Evolutionary conservation across 2,329 filamentous ascomycete species (phyloP), one percentile per base, ranked within the genome.

Genomic region (Myotisia sp.): DNA sequence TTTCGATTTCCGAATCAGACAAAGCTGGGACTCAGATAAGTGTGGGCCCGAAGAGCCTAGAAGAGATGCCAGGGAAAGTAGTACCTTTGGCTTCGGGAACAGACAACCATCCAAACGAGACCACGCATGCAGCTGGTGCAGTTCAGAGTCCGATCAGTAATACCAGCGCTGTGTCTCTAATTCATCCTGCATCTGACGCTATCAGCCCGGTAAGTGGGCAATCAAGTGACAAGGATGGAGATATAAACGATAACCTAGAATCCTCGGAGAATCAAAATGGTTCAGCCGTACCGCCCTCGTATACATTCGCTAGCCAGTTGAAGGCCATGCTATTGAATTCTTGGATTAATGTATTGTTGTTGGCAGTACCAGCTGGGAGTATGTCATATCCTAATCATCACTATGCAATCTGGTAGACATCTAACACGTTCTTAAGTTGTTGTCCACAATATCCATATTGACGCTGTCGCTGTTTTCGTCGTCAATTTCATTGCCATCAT

Each of bases 401-500:
- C 9, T 26, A 20, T 10, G n/a, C n/a, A n/a, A n/a, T n/a, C n/a
- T n/a, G 31, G 29, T 18, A 26, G 21, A 8, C n/a, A 18, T 6
- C 32, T 26, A 10, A 34, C 32, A 7, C n/a, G 21, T n/a, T n/a
- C 20, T 17, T 10, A 16, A 34, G 32, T 34, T 13, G 26, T 27
- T 9, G 23, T 34, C 17, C 19, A 26, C 17, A 84, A 78, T 49
- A 59, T 74, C 12, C 43, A 61, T 7, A 60, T 79, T 33, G 64
- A 69, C 48, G 63, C 67, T 3, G 65, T 79, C 38, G 70, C 67
- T 13, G 65, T 90, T 29, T 94, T 94, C 49, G 72, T 86, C 37
- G 71, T 94, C 58, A 94, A 94, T 62, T 94, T 94, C 49, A 71
- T 94, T 43, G 87, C 86, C 41, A 93, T 94, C 46, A 77, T 94